These are phyloP conservation scores for Aspergillus nanangensis DNA, from an alignment of 495 filamentous ascomycete species.

Conservation along the genomic window DNA sequence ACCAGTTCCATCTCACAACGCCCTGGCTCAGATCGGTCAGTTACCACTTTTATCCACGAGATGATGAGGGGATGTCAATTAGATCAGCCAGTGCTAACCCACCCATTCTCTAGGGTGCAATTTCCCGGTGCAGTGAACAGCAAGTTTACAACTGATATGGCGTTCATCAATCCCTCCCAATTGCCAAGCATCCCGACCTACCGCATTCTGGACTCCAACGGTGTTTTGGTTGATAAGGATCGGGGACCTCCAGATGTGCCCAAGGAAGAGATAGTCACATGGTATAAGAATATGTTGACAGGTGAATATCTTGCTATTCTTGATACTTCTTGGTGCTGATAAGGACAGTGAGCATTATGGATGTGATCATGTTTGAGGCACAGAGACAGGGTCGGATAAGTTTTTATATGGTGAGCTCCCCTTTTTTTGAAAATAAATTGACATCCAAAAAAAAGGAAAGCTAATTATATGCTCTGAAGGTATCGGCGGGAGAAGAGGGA, in stretches of 20 bases:
- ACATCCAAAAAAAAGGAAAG: no score
- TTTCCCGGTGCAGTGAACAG: constrained; percentile 96
- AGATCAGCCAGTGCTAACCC: neutral
- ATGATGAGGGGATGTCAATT: constrained; percentile 1
- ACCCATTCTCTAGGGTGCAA: constrained; percentile 69
- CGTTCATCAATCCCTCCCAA: constrained; percentile 66
- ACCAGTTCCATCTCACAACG: constrained; percentile 60
- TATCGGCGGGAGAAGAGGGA: constrained; percentile 93
- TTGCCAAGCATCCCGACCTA: constrained; percentile 76
- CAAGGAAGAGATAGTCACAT: constrained; percentile 61
- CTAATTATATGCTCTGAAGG: no score
- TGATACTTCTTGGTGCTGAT: constrained; percentile 8
- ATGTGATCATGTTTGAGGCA: constrained; percentile 89
- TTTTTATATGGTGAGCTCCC: constrained; percentile 86
- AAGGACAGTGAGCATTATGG: constrained; percentile 75
- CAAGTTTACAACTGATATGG: constrained; percentile 76
- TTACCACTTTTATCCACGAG: neutral
- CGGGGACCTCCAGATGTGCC: constrained; percentile 56
- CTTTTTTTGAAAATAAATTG: no score
- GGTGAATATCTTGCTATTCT: constrained; percentile 30
- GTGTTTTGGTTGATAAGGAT: constrained; percentile 67
- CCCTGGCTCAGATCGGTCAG: constrained; percentile 62
- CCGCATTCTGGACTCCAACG: constrained; percentile 80
- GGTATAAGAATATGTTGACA: constrained; percentile 65
- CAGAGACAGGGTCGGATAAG: constrained; percentile 76